A percentile compares a stretch with the other conserved stretches of the same genome.
Evolutionary conservation across 345 rosid species (phyloP).

Genomic region (Citrus reticulata): DNA sequence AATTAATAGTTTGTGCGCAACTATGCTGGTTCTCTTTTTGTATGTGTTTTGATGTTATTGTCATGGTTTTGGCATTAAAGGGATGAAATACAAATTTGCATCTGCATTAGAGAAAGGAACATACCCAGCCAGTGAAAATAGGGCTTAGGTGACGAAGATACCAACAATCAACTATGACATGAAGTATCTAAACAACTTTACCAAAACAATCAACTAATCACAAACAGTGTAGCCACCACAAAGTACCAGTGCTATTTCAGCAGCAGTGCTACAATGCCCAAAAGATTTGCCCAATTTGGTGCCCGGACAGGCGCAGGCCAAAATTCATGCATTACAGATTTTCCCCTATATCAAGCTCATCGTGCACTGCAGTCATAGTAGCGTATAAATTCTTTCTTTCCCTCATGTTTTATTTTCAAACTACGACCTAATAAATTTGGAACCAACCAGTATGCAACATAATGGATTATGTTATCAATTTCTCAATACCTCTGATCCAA

Average conservation of each 20-base stretch:
- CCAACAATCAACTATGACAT: background rate
- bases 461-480: background rate
- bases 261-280: too few relatives aligned
- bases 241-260: background rate
- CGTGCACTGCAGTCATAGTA: too few relatives aligned
- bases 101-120: background rate
- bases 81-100: too few relatives aligned
- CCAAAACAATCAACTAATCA: background rate
- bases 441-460: background rate
- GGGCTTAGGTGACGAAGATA: background rate
- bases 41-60: background rate
- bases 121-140: background rate
- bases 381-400: background rate
- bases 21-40: background rate
- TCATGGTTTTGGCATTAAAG: background rate
- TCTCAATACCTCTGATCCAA: background rate
- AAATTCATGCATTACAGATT: too few relatives aligned
- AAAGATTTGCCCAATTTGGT: too few relatives aligned
- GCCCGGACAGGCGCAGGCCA: too few relatives aligned
- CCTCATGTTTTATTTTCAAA: background rate
- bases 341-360: background rate
- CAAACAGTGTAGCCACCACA: too few relatives aligned
- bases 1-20: background rate
- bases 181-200: background rate
- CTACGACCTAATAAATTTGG: background rate